These are phyloP conservation scores for Talaromyces wortmannii DNA, from an alignment of 495 filamentous ascomycete species.

Conservation along the genomic window DNA sequence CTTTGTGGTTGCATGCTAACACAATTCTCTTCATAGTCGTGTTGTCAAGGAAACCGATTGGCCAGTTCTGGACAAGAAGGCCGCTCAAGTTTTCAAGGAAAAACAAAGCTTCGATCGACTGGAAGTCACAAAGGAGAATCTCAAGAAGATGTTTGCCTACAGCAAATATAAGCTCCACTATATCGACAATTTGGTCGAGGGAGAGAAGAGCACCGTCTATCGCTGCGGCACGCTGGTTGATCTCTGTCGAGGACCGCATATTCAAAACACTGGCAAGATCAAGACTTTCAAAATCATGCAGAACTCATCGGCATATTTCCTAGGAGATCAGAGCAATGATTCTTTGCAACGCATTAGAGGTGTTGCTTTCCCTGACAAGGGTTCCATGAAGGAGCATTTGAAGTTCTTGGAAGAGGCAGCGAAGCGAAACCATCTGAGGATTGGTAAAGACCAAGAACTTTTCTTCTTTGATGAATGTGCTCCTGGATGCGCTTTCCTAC, in stretches of 20 bases:
- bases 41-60: conserved; percentile 71
- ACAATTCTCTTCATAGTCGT: conserved; percentile 23
- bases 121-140: conserved; percentile 77
- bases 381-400: conserved; percentile 80
- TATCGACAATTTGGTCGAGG: conserved; percentile 89
- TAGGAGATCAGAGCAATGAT: conserved; percentile 87
- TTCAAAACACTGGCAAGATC: conserved; percentile 86
- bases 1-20: not conserved
- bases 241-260: conserved; percentile 75
- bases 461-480: conserved; percentile 94
- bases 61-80: conserved; percentile 70
- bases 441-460: conserved; percentile 90
- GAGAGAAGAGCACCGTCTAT: conserved; percentile 89
- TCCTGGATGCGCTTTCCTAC: conserved; percentile 86
- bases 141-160: conserved; percentile 93
- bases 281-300: conserved; percentile 91
- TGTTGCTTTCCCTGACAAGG: conserved; percentile 96
- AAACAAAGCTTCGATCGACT: conserved; percentile 93
- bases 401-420: conserved; percentile 93
- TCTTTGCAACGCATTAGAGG: conserved; percentile 94
- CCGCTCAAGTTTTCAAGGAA: conserved; percentile 79
- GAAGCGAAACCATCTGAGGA: conserved; percentile 85
- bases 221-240: conserved; percentile 76
- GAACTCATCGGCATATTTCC: conserved; percentile 95
- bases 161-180: conserved; percentile 96